Evolutionary conservation across 176 grass and related monocot species (phyloP).

Genomic region (Puya raimondii): DNA sequence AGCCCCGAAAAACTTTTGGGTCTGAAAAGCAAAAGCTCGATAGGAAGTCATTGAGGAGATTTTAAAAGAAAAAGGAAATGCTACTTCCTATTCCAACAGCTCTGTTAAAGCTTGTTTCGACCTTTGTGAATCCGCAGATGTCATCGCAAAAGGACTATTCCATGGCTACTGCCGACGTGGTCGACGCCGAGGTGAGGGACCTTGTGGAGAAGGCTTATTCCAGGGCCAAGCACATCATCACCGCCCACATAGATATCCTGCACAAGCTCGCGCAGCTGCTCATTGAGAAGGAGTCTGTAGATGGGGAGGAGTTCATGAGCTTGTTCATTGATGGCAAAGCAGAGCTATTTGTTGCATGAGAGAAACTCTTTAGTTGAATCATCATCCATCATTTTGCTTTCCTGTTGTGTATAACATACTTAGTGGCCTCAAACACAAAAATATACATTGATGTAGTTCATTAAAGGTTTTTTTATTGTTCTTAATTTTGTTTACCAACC

Average conservation of each 20-base stretch:
- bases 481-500: no score
- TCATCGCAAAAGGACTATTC: conserved; percentile 94
- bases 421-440: not conserved
- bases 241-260: conserved; percentile 74
- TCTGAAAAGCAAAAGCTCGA: no score
- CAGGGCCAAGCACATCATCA: conserved; percentile 64
- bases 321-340: conserved; percentile 92
- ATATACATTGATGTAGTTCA: no score
- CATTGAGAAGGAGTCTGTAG: conserved; percentile 93
- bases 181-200: conserved; percentile 85
- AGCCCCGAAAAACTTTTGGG: no score
- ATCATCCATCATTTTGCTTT: not conserved
- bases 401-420: conserved; percentile 1
- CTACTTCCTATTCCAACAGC: no score
- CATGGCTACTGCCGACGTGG: conserved; percentile 85
- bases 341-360: conserved; percentile 73
- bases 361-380: not conserved
- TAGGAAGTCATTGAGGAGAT: no score
- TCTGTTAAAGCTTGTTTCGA: not conserved
- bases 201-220: conserved; percentile 76
- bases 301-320: conserved; percentile 98
- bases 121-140: conserved; percentile 40
- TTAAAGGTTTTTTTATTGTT: no score
- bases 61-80: not conserved
- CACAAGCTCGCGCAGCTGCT: conserved; percentile 84